Evolutionary conservation across 805 yeast species (phyloP).

Genomic region (Zygosaccharomyces bailii): DNA sequence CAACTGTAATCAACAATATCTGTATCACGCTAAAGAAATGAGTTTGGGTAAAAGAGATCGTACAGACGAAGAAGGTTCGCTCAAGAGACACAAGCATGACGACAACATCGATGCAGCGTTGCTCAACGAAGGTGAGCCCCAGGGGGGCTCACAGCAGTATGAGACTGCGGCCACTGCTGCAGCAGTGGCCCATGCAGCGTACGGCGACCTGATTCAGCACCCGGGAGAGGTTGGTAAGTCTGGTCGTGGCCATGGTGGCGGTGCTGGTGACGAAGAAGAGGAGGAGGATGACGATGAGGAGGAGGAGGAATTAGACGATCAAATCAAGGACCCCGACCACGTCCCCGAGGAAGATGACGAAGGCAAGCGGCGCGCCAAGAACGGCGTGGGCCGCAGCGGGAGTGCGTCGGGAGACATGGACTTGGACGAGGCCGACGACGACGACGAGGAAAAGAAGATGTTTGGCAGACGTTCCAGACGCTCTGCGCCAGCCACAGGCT

Average conservation of each 20-base stretch:
- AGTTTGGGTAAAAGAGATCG: constrained; percentile 12
- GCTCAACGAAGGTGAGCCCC: constrained; percentile 17
- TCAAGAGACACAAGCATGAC: constrained; percentile 22
- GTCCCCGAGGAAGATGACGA: constrained; percentile 14
- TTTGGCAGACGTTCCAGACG: constrained; percentile 30
- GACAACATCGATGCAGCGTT: constrained; percentile 35
- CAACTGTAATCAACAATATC: constrained; percentile 5
- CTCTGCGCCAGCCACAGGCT: constrained; percentile 29
- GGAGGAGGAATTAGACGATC: constrained; percentile 20
- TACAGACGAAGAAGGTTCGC: constrained; percentile 8
- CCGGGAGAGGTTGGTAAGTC: constrained; percentile 18
- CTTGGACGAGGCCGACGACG: constrained; percentile 14
- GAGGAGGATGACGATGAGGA: constrained; percentile 19
- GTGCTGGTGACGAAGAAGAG: constrained; percentile 10
- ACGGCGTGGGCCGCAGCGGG: constrained; percentile 2
- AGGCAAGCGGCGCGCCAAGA: constrained; percentile 9
- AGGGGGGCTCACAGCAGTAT: constrained; percentile 9
- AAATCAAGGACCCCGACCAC: constrained; percentile 20
- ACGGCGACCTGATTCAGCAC: constrained; percentile 27
- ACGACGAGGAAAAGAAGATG: constrained; percentile 13
- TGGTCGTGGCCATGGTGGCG: constrained; percentile 6
- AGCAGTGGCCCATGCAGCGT: constrained; percentile 31
- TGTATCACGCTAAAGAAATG: constrained; percentile 5
- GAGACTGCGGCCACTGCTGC: constrained; percentile 23
- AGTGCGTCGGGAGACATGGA: constrained; percentile 6